Percentiles rank a stretch among this genome's conserved stretches.
phyloP scores from a whole-genome alignment of 805 yeast genomes.

The Cyberlindnera xishuangbannaensis region DNA sequence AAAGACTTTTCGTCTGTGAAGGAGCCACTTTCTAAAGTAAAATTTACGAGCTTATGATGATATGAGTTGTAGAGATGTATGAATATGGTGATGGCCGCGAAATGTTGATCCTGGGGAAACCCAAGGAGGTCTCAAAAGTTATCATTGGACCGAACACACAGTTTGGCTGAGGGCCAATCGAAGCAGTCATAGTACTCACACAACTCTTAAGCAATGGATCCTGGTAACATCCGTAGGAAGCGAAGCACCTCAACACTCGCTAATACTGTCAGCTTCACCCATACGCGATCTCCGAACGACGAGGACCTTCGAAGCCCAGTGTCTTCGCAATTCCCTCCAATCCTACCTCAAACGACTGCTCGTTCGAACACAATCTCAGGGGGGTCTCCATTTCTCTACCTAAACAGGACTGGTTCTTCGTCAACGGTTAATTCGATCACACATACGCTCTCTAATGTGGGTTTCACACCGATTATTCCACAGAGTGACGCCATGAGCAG shows the following conservation, averaged over 20 bases:
- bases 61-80: too few species aligned
- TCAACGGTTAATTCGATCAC: constrained; percentile 22
- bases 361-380: constrained; percentile 2
- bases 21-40: constrained; percentile 54
- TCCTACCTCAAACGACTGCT: not conserved
- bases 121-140: not conserved
- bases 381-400: constrained; percentile 7
- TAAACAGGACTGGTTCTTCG: constrained; percentile 16
- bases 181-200: too few species aligned
- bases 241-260: constrained; percentile 24
- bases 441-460: constrained; percentile 23
- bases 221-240: constrained; percentile 11
- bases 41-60: too few species aligned
- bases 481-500: constrained; percentile 4
- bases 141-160: too few species aligned
- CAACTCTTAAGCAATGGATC: constrained; percentile 1
- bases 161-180: too few species aligned
- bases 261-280: constrained; percentile 24
- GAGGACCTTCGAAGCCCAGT: constrained; percentile 3
- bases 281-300: constrained; percentile 11
- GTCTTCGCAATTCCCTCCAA: not conserved
- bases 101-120: not conserved
- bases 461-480: constrained; percentile 19
- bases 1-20: constrained; percentile 64
- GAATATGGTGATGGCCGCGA: too few species aligned